These are phyloP conservation scores for Stachybotrys chlorohalonatus DNA, from an alignment of 2,329 filamentous ascomycete genomes.

Conservation along the genomic window DNA sequence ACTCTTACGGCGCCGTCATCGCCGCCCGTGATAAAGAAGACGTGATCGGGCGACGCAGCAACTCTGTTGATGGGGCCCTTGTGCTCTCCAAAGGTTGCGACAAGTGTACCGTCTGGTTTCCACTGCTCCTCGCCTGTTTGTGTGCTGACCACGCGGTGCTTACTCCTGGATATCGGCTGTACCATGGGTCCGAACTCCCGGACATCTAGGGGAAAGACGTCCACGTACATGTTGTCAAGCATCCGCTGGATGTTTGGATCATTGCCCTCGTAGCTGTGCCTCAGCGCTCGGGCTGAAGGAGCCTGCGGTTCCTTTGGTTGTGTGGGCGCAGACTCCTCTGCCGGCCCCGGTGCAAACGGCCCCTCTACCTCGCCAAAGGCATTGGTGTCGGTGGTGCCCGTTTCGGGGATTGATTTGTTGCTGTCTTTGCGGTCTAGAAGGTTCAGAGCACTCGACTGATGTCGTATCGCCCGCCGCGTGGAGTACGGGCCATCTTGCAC, in stretches of 20 bases:
- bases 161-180: conserved; percentile 53
- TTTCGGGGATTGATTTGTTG: conserved; percentile 49
- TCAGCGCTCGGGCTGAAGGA: conserved; percentile 36
- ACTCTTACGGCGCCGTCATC: conserved; percentile 87
- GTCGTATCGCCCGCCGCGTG: conserved; percentile 38
- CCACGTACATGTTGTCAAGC: conserved; percentile 77
- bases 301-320: conserved; percentile 18
- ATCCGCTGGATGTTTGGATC: conserved; percentile 59
- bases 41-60: conserved; percentile 76
- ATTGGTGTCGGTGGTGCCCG: conserved; percentile 48
- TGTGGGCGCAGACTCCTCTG: conserved; percentile 4
- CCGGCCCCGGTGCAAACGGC: conserved; percentile 33
- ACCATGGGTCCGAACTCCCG: conserved; percentile 73
- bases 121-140: conserved; percentile 45
- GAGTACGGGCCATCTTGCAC: conserved; percentile 32
- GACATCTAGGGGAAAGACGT: conserved; percentile 58
- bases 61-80: conserved; percentile 73
- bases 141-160: conserved; percentile 40
- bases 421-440: conserved; percentile 51
- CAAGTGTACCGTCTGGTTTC: conserved; percentile 74
- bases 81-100: conserved; percentile 87
- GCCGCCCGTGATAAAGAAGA: conserved; percentile 89
- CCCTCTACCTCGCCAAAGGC: conserved; percentile 53
- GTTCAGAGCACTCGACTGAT: conserved; percentile 50
- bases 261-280: conserved; percentile 80